Evolutionary conservation across 2,329 filamentous ascomycete species (phyloP).

Genomic region (Teratosphaeria gauchensis): DNA sequence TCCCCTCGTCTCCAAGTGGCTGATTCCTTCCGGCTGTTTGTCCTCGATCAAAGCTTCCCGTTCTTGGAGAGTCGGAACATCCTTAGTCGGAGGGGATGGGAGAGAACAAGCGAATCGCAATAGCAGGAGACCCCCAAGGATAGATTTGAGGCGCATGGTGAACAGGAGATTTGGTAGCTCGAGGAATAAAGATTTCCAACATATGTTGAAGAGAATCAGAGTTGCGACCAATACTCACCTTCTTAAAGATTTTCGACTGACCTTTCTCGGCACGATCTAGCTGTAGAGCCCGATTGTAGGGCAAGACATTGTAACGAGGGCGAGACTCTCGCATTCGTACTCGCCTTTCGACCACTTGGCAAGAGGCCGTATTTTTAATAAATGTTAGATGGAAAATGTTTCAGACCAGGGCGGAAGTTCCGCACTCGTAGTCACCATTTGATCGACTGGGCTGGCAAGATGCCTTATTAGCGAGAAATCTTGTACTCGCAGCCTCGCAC

Average conservation of each 20-base stretch:
- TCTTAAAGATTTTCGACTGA: neutral
- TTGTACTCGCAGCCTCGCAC: neutral
- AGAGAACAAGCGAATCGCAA: neutral
- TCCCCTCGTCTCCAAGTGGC: neutral
- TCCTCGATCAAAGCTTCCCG: neutral
- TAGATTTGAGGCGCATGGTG: neutral
- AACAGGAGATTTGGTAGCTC: neutral
- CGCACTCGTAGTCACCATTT: neutral
- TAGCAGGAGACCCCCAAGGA: neutral
- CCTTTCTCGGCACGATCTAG: neutral
- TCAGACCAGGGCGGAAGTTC: neutral
- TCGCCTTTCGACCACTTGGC: neutral
- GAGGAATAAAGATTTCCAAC: neutral
- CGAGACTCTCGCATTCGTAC: neutral
- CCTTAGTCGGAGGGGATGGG: neutral
- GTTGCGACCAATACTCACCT: neutral
- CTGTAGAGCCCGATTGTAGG: neutral
- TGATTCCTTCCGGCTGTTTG: neutral
- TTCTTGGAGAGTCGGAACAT: neutral
- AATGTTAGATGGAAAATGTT: no score
- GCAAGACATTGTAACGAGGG: neutral
- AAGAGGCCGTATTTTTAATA: neutral
- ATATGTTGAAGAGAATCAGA: neutral
- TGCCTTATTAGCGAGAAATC: neutral
- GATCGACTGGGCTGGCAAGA: neutral